Base-by-base conservation (phyloP, 768 basidiomycete genomes). In the Coprinopsis strossmayeri region DNA sequence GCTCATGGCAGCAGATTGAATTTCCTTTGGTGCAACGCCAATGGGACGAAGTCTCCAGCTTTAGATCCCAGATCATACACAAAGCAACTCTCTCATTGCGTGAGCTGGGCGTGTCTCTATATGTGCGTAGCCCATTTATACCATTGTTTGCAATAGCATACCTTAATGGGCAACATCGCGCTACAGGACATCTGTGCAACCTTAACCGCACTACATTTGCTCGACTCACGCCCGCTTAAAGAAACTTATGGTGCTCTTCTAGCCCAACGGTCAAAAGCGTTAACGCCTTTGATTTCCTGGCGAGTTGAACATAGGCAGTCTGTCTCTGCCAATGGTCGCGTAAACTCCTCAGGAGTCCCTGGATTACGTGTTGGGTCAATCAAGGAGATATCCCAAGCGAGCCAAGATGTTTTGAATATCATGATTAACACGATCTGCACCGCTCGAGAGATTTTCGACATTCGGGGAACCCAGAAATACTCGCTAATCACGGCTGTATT, bases 11-110 rank as follows among this genome's bases (percentile, higher is more conserved):
- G 32, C 28, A 93, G 91, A 79, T 80, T 40, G 89, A 93, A 64
- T 86, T 94, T 55, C 91, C 93, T 23, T 70, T 97, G 3, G 79
- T 91, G 2, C 87, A 91, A 55, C 83, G 91, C 28, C 94, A 97
- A 65, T 97, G 93, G 94, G 94, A 95, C 49, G 74, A 80, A 1
- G 80, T 97, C 5, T 79, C 82, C 3, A 89, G 87, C 55, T 91
- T 95, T 60, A 83, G 91, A 37, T 71, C 84, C 1, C 92, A 95
- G 59, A 94, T 97, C 53, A 78, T 87, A 18, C 87, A 93, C 56
- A 84, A 82, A 58, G 88, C 93, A n/a, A 91, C 84, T 0, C 62
- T 88, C 39, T 85, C 81, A n/a, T 69, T 96, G 15, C 50, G 50
- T 79, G 90, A 40, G 79, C 85, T 54, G 63, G 69, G 30, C 65